A percentile compares a stretch with the other conserved stretches of the same genome.
These are phyloP conservation scores for Phenoliferia sp. DNA, from an alignment of 1,284 basidiomycete genomes.

Conservation along the genomic window DNA sequence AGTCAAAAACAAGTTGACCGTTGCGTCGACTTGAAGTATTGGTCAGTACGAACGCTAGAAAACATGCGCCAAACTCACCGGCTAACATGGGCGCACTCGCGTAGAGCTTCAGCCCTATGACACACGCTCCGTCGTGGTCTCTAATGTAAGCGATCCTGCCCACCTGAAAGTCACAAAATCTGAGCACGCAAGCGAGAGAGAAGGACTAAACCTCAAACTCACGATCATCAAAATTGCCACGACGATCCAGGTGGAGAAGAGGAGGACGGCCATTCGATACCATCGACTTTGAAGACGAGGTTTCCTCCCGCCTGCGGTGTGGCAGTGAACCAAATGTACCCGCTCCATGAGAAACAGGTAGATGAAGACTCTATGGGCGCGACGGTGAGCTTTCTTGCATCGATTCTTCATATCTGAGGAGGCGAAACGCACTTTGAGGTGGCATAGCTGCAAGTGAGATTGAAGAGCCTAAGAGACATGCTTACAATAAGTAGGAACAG, in stretches of 20 bases:
- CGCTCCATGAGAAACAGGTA: constrained; percentile 39
- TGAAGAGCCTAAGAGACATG: neutral
- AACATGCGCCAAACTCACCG: no score
- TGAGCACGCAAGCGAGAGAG: neutral
- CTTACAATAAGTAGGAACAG: neutral
- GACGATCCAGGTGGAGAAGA: constrained; percentile 28
- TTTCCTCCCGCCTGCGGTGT: neutral
- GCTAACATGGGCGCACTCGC: constrained; percentile 46
- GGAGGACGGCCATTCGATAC: constrained; percentile 42
- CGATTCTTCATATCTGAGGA: no score
- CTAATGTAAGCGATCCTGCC: constrained; percentile 43
- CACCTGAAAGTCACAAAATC: constrained; percentile 37
- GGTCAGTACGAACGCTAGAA: no score
- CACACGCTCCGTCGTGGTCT: constrained; percentile 43
- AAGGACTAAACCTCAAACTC: neutral
- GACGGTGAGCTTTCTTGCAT: no score
- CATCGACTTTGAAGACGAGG: constrained; percentile 39
- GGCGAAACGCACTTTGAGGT: no score
- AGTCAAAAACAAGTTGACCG: constrained; percentile 49
- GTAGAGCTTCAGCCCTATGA: constrained; percentile 47
- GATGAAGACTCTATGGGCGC: no score
- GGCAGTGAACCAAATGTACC: constrained; percentile 43
- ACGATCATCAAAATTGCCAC: neutral
- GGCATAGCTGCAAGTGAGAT: constrained; percentile 39
- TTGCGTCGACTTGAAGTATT: constrained; percentile 44